Evolutionary conservation across 352 stramenopile genomes (phyloP), one percentile per base, ranked within the genome.

Genomic region (Phytophthora boehmeriae): DNA sequence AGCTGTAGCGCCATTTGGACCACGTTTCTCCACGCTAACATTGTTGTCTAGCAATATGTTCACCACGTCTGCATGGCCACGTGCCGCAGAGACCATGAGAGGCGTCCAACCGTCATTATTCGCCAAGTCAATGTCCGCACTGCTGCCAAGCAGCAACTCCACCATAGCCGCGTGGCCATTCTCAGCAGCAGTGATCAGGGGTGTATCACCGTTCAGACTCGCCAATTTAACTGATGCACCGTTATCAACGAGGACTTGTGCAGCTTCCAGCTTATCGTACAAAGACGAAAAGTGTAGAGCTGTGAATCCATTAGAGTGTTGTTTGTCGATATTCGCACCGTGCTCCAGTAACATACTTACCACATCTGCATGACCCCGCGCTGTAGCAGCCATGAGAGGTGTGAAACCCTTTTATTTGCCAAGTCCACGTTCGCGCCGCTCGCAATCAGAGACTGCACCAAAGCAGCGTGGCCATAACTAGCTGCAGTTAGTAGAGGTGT

Each of bases 401-500:
- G 47, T 54, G 28, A 27, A 54, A 2, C 47, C 47, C 0, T 32
- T n/a, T 14, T 4, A 8, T 65, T 65, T 8, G 23, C 5, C 13
- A 47, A 22, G n/a, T 59, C 28, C 17, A 53, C 20, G 2, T 27
- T 39, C 1, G 56, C 47, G 6, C 48, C 48, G 39, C 46, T 47
- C 5, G 39, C 35, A 20, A 47, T 27, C 19, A 64, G 20, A 27
- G 58, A 17, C 5, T 38, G 30, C 16, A 64, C 38, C 23, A 64
- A 13, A 22, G 35, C 28, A n/a, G 27, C 20, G 44, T 52, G 36
- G 4, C 16, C 56, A 6, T 19, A 44, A 25, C 30, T 30, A 32
- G 38, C 28, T 22, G 56, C 56, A 38, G 9, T 30, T 10, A 64
- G 38, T 11, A 67, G 30, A 8, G 59, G 44, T 6, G 35, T 54